These are phyloP conservation scores for Amanita subjunquillea DNA, from an alignment of 768 basidiomycete genomes.

Conservation along the genomic window DNA sequence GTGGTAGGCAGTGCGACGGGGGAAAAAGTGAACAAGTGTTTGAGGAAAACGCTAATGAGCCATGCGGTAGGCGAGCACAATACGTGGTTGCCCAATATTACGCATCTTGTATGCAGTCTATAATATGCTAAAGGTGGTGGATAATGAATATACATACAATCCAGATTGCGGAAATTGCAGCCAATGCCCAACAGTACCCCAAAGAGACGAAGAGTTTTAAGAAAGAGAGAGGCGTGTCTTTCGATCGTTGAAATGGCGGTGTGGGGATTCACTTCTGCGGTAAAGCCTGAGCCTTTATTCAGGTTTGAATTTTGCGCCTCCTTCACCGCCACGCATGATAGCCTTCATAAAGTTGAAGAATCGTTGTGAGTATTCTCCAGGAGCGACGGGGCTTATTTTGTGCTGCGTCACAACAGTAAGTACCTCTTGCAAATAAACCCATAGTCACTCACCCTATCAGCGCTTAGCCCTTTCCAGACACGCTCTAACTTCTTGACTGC, in stretches of 20 bases:
- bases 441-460: constrained; percentile 67
- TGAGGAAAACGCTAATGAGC: background rate
- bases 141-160: background rate
- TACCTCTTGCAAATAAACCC: background rate
- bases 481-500: constrained; percentile 73
- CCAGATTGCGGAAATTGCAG: background rate
- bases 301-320: constrained; percentile 35
- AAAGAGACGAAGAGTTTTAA: background rate
- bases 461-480: constrained; percentile 83
- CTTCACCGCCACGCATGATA: constrained; percentile 74
- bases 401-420: constrained; percentile 40
- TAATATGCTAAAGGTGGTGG: background rate
- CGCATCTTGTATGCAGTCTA: background rate
- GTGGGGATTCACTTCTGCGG: background rate
- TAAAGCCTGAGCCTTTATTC: constrained; percentile 13
- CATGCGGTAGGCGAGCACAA: background rate
- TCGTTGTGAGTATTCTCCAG: constrained; percentile 77
- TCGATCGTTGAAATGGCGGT: background rate
- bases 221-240: background rate
- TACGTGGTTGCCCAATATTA: background rate
- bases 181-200: background rate
- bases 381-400: constrained; percentile 90
- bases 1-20: background rate
- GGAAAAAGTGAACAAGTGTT: background rate
- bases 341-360: constrained; percentile 85